These are phyloP conservation scores for Ballota nigra DNA, from an alignment of 257 asterid genomes.

Conservation along the genomic window DNA sequence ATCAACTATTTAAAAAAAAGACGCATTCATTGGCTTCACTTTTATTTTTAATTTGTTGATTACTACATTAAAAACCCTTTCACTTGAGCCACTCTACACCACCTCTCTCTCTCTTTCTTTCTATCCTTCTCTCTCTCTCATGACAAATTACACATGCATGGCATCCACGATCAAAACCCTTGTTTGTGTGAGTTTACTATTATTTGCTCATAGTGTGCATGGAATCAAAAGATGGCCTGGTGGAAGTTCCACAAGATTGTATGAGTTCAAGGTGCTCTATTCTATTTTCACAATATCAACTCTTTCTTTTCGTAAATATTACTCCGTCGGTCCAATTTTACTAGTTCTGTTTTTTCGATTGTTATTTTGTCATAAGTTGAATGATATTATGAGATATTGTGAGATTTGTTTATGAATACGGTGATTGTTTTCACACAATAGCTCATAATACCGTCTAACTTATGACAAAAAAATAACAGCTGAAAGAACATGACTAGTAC, in stretches of 20 bases:
- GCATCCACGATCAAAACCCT: conserved; percentile 19
- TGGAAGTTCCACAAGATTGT: conserved; percentile 47
- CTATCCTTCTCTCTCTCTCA: conserved; percentile 6
- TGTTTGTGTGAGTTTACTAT: conserved; percentile 28
- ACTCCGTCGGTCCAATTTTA: too few relatives aligned
- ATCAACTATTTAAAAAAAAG: conserved; percentile 4
- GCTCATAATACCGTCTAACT: too few relatives aligned
- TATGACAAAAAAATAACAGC: too few relatives aligned
- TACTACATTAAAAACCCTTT: conserved; percentile 22
- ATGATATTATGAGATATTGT: too few relatives aligned
- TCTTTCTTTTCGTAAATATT: not conserved
- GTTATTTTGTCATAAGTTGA: too few relatives aligned
- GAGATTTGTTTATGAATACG: too few relatives aligned
- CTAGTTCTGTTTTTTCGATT: too few relatives aligned
- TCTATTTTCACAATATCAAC: not conserved
- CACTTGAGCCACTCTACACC: not conserved
- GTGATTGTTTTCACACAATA: too few relatives aligned
- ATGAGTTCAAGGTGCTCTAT: conserved; percentile 48
- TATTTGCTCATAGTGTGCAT: conserved; percentile 17
- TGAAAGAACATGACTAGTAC: too few relatives aligned
- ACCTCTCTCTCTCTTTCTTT: not conserved
- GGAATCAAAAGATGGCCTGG: conserved; percentile 36
- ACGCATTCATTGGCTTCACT: too few relatives aligned
- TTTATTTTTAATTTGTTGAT: not conserved
- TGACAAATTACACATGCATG: conserved; percentile 27